These are phyloP conservation scores for Solanum clarkiae DNA, from an alignment of 257 asterid genomes.

Conservation along the genomic window DNA sequence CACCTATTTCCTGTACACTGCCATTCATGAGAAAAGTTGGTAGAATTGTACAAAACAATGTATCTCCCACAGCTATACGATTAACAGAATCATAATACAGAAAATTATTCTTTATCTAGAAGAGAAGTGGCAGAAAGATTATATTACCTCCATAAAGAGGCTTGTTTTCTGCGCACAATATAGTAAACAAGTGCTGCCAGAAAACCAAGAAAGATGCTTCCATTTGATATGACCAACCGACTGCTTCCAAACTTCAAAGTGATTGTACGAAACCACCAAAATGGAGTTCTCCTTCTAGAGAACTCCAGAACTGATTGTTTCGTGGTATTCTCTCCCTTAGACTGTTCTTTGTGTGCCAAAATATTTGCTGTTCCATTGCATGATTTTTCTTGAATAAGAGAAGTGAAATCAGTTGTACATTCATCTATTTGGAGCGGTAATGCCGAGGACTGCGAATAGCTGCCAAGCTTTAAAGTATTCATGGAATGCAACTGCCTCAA, in stretches of 20 bases:
- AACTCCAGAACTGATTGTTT: conserved; percentile 48
- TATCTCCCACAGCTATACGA: not conserved
- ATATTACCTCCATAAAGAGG: conserved; percentile 51
- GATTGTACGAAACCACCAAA: conserved; percentile 61
- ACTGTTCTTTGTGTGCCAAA: conserved; percentile 11
- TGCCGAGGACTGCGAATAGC: conserved; percentile 30
- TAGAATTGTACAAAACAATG: not conserved
- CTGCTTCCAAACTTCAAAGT: not conserved
- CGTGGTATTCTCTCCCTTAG: conserved; percentile 9
- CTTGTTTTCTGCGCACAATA: conserved; percentile 47
- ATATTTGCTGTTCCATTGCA: conserved; percentile 18
- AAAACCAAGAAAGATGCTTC: conserved; percentile 44
- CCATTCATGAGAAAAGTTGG: not conserved
- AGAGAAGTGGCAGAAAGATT: not conserved
- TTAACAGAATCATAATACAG: not conserved
- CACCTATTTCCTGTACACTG: not conserved
- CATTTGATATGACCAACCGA: conserved; percentile 6
- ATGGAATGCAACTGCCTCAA: conserved; percentile 58
- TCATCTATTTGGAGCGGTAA: conserved; percentile 28
- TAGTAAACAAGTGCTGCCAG: conserved; percentile 33
- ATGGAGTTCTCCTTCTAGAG: conserved; percentile 35
- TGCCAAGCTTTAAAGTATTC: conserved; percentile 28
- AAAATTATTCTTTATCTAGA: not conserved
- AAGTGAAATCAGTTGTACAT: conserved; percentile 9
- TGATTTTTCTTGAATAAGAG: conserved; percentile 14